Conservation (phyloP, 495 filamentous ascomycete genomes). For the Penicillium lividum region DNA sequence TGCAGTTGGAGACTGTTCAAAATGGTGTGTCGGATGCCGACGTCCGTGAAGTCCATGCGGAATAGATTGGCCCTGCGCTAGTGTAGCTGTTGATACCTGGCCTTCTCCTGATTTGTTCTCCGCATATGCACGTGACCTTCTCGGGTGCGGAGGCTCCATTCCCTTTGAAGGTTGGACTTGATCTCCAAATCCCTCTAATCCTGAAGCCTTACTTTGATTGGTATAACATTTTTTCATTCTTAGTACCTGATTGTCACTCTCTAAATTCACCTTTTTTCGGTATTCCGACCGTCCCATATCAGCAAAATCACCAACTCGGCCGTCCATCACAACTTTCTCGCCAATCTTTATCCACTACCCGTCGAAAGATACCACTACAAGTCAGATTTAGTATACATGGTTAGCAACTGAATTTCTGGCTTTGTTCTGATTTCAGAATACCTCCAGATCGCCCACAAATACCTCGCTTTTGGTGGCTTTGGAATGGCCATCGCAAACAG, state of each 20-base stretch:
- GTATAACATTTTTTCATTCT: background rate
- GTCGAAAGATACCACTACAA: slow-evolving; percentile 94
- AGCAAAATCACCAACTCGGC: slow-evolving; percentile 99
- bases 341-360: slow-evolving; percentile 86
- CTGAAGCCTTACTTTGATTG: background rate
- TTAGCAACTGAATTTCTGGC: background rate
- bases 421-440: slow-evolving; percentile 55
- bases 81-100: slow-evolving; percentile 25
- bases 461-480: slow-evolving; percentile 94
- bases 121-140: slow-evolving; percentile 19
- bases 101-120: slow-evolving; percentile 34
- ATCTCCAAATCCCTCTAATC: background rate
- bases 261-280: background rate
- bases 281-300: background rate
- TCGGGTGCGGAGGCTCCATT: slow-evolving; percentile 20
- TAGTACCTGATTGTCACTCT: background rate
- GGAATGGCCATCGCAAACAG: slow-evolving; percentile 90
- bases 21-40: slow-evolving; percentile 51
- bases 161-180: background rate
- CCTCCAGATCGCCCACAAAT: slow-evolving; percentile 86
- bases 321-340: slow-evolving; percentile 92
- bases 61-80: slow-evolving; percentile 11
- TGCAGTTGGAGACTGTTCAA: slow-evolving; percentile 47
- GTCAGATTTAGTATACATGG: slow-evolving; percentile 37
- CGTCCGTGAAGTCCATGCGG: slow-evolving; percentile 52